Percentiles rank a stretch among this genome's conserved stretches.
Conservation (phyloP, 2,329 filamentous ascomycete genomes). For the Gnomoniopsis sp. region DNA sequence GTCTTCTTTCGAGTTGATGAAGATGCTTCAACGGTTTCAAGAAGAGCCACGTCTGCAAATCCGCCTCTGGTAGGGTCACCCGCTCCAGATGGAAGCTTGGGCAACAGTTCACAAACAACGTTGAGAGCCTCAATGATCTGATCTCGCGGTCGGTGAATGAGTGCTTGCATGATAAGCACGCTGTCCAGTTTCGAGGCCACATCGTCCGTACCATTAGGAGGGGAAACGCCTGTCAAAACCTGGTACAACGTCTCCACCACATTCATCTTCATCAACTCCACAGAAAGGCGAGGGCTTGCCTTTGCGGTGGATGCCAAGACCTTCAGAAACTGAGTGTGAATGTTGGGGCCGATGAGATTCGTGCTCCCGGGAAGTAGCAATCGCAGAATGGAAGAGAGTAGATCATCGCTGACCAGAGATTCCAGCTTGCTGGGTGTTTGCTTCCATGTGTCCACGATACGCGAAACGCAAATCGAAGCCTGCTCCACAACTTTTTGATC, state of each 20-base stretch:
- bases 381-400: conserved; percentile 80
- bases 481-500: conserved; percentile 98
- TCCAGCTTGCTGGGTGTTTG: conserved; percentile 84
- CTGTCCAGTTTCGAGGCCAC: conserved; percentile 87
- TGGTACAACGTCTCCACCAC: conserved; percentile 97
- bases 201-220: conserved; percentile 74
- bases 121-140: conserved; percentile 97
- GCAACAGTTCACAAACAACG: conserved; percentile 91
- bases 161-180: conserved; percentile 96
- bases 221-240: conserved; percentile 92
- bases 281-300: conserved; percentile 81
- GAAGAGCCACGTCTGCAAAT: conserved; percentile 39
- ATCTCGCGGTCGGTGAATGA: conserved; percentile 92
- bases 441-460: conserved; percentile 96
- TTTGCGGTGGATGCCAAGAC: conserved; percentile 88
- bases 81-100: conserved; percentile 59
- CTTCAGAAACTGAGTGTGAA: conserved; percentile 93
- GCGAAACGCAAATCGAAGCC: conserved; percentile 89
- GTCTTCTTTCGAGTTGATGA: conserved; percentile 47
- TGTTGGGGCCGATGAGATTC: conserved; percentile 88
- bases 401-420: conserved; percentile 82
- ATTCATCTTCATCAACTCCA: conserved; percentile 91
- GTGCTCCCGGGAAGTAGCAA: conserved; percentile 90
- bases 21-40: conserved; percentile 37
- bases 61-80: conserved; percentile 41